phyloP scores from a whole-genome alignment of 2,329 filamentous ascomycete species.

The Colletotrichum caudatum region DNA sequence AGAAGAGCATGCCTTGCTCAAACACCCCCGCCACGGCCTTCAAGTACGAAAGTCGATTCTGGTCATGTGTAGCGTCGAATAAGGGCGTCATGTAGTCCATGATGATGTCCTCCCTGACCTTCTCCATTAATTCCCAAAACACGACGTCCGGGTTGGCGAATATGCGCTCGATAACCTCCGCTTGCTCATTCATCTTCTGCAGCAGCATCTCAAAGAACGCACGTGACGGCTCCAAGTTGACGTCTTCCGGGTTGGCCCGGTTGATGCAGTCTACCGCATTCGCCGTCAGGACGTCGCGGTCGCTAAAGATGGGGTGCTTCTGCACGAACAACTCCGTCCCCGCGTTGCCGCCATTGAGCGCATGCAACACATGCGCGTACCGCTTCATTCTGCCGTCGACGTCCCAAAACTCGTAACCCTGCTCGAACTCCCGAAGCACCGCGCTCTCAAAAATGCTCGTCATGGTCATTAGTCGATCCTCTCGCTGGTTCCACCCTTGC shows the following conservation, averaged over 20 bases:
- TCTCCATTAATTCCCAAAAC: slow-evolving; percentile 82
- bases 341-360: slow-evolving; percentile 82
- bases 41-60: slow-evolving; percentile 81
- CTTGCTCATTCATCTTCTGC: slow-evolving; percentile 84
- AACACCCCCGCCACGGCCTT: slow-evolving; percentile 90
- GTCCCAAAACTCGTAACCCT: slow-evolving; percentile 90
- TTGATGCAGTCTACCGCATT: slow-evolving; percentile 87
- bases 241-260: slow-evolving; percentile 70
- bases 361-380: slow-evolving; percentile 87
- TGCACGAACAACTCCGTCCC: slow-evolving; percentile 89
- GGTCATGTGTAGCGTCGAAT: slow-evolving; percentile 87
- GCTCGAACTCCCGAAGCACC: slow-evolving; percentile 90
- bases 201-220: slow-evolving; percentile 83
- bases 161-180: slow-evolving; percentile 81
- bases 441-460: slow-evolving; percentile 89
- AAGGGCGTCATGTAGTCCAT: slow-evolving; percentile 87
- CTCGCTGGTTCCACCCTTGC: slow-evolving; percentile 76
- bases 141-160: slow-evolving; percentile 80
- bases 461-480: slow-evolving; percentile 80
- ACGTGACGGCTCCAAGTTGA: slow-evolving; percentile 84
- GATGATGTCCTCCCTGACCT: slow-evolving; percentile 85
- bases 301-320: slow-evolving; percentile 85
- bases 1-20: slow-evolving; percentile 85
- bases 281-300: slow-evolving; percentile 73
- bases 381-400: slow-evolving; percentile 88